Conservation (phyloP, 2,329 filamentous ascomycete genomes). For the Xylariaceae sp. region DNA sequence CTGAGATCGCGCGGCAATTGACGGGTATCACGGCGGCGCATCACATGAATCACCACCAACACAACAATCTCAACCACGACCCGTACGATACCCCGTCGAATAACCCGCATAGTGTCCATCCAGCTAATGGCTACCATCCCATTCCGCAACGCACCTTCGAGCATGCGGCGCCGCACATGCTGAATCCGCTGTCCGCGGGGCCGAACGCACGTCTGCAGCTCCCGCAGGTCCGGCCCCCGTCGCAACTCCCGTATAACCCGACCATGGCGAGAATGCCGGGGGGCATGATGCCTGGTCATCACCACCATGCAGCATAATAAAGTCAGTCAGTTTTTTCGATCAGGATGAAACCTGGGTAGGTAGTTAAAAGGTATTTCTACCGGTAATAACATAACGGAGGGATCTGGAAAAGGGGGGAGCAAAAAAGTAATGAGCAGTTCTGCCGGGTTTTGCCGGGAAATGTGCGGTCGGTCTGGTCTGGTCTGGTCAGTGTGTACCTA, state of each 20-base stretch:
- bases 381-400: background rate
- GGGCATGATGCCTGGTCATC: constrained; percentile 6
- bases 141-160: constrained; percentile 2
- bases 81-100: background rate
- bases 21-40: background rate
- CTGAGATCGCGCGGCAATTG: constrained; percentile 18
- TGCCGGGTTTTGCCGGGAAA: background rate
- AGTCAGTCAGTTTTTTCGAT: background rate
- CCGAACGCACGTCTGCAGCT: constrained; percentile 4
- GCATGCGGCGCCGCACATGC: background rate
- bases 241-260: background rate
- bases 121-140: background rate
- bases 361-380: background rate
- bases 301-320: background rate
- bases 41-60: background rate
- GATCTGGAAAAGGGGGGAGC: background rate
- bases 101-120: background rate
- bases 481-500: background rate
- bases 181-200: background rate
- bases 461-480: background rate
- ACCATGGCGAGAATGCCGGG: constrained; percentile 7
- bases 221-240: background rate
- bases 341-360: background rate
- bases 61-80: background rate
- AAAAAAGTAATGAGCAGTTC: background rate